phyloP scores from a whole-genome alignment of 176 grass and related monocot species.

The Bromus sterilis region DNA sequence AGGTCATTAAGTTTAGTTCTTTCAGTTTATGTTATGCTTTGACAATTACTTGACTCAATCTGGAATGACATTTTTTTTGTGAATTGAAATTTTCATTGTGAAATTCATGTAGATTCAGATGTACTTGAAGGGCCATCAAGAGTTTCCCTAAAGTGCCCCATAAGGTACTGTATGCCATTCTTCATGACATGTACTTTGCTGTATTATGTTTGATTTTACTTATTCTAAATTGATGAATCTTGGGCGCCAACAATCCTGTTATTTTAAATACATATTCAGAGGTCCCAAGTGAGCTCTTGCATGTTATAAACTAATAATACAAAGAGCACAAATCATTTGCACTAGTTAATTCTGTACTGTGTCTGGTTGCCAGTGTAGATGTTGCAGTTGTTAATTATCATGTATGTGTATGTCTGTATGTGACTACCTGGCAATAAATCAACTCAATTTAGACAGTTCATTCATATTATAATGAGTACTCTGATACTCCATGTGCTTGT shows the following conservation, averaged over 20 bases:
- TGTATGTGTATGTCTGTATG: not conserved
- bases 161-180: slow-evolving; percentile 62
- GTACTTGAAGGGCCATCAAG: slow-evolving; percentile 89
- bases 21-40: not conserved
- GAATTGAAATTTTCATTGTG: not conserved
- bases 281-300: not conserved
- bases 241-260: not conserved
- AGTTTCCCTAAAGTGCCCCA: slow-evolving; percentile 89
- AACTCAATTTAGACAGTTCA: not conserved
- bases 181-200: not conserved
- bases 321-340: not conserved
- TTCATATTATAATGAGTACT: not conserved
- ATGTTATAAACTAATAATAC: not conserved
- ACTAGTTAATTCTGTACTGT: not conserved
- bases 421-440: not conserved
- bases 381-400: not conserved
- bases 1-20: not conserved
- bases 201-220: not conserved
- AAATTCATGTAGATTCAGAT: slow-evolving; percentile 58
- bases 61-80: not conserved
- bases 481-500: not conserved
- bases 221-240: not conserved
- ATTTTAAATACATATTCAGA: not conserved
- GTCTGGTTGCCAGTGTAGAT: not conserved
- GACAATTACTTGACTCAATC: not conserved